These are phyloP conservation scores for Marchantia polymorpha DNA, from an alignment of 225 moss, liverwort and hornwort genomes.

Conservation along the genomic window DNA sequence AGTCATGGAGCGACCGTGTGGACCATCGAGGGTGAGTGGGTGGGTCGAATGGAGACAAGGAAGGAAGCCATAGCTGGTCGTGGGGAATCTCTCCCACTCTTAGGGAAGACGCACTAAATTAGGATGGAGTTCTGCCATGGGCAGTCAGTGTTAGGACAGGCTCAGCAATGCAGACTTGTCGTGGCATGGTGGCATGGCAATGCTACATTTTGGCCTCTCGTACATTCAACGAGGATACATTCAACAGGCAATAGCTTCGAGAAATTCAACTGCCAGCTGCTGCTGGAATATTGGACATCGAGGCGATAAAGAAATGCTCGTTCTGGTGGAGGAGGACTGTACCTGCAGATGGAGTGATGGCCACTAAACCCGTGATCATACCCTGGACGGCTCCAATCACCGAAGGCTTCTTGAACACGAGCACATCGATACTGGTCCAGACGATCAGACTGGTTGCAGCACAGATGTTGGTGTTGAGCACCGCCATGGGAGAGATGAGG, in stretches of 20 bases:
- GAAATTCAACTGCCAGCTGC: not conserved
- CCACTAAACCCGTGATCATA: conserved; percentile 39
- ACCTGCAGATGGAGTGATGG: conserved; percentile 36
- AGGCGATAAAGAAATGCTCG: not conserved
- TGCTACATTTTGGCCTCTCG: not conserved
- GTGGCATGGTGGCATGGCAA: not conserved
- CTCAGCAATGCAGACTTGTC: no score
- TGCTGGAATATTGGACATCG: not conserved
- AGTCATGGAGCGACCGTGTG: no score
- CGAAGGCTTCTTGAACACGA: conserved; percentile 17
- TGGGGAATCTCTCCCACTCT: no score
- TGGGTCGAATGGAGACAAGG: no score
- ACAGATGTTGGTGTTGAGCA: conserved; percentile 31
- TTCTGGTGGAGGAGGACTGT: not conserved
- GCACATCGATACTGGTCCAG: conserved; percentile 25
- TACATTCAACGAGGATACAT: no score
- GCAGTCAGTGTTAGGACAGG: no score
- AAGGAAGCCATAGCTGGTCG: no score
- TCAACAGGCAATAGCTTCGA: not conserved
- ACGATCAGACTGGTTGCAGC: conserved; percentile 33
- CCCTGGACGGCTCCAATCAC: conserved; percentile 37
- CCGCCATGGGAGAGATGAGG: conserved; percentile 22
- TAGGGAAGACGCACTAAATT: no score
- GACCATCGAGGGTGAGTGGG: no score
- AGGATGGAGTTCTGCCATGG: no score